phyloP scores from a whole-genome alignment of 2,329 filamentous ascomycete genomes.

The Fusarium verrucosum region DNA sequence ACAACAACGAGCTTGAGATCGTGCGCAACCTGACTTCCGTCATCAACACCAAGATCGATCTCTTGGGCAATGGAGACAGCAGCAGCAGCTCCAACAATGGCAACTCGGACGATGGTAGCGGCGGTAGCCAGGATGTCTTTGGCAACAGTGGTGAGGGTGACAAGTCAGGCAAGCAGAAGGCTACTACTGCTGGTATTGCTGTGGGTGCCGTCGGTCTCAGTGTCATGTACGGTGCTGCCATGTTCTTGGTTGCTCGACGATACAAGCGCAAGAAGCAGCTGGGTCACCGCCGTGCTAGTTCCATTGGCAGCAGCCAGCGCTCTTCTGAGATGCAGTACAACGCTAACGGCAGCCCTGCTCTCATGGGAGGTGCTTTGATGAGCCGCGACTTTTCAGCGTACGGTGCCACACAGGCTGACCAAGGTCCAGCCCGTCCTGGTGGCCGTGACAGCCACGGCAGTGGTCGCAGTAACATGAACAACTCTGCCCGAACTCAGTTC shows the following conservation, averaged over 20 bases:
- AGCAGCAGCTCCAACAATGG: conserved; percentile 46
- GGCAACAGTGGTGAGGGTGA: conserved; percentile 55
- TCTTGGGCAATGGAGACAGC: conserved; percentile 52
- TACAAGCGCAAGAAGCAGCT: conserved; percentile 88
- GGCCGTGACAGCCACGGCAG: conserved; percentile 72
- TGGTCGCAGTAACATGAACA: conserved; percentile 64
- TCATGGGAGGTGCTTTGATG: conserved; percentile 76
- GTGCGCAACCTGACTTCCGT: conserved; percentile 77
- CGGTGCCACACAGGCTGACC: conserved; percentile 54
- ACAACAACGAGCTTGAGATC: conserved; percentile 73
- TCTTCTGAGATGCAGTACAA: conserved; percentile 64
- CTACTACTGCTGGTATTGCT: conserved; percentile 75
- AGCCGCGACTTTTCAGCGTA: conserved; percentile 66
- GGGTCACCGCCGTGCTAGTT: conserved; percentile 79
- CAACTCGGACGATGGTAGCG: conserved; percentile 49
- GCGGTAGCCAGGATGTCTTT: conserved; percentile 54
- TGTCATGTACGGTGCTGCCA: conserved; percentile 88
- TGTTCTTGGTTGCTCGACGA: conserved; percentile 90
- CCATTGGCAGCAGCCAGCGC: conserved; percentile 63
- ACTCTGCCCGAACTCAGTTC: conserved; percentile 66
- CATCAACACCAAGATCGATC: conserved; percentile 80
- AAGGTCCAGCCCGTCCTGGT: conserved; percentile 40
- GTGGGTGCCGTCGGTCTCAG: conserved; percentile 81
- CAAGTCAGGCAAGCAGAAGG: conserved; percentile 67
- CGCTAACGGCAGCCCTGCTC: conserved; percentile 61